Evolutionary conservation across 257 asterid species (phyloP), one percentile per base, ranked within the genome.

Genomic region (Solanum ossicruentum): DNA sequence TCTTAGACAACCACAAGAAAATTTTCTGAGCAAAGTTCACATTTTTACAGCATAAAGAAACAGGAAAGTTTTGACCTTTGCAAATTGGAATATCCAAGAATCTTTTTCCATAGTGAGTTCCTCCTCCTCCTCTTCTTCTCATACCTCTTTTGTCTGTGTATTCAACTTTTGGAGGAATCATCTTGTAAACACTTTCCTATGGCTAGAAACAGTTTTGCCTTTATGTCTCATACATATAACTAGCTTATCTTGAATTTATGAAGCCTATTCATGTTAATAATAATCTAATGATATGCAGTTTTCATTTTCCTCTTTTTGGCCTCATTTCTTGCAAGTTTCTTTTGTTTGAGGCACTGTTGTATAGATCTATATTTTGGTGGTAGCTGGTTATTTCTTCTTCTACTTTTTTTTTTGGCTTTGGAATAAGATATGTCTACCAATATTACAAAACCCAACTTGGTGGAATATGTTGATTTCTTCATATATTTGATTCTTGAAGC

Each of bases 61-160:
- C 56, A 84, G 83, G 73, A 83, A 81, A 26, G 72, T 61, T 82
- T 54, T 85, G 84, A 63, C 85, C 78, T 60, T 63, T 18, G 70
- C 52, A 16, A 80, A 80, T 84, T 88, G 92, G 94, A 95, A 95
- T 92, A 93, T 95, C 90, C 95, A 89, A 87, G 97, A 93, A 92
- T 93, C 97, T 92, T 88, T 86, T 45, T 77, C 69, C 73, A 84
- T 71, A 80, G 91, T 85, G 87, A 88, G 92, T 86, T 75, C 58
- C 89, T 90, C 81, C 84, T 84, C 73, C 61, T 85, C 15, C 2
- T 70, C 79, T 70, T 39, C 79, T 69, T 66, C 79, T 85, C 73
- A 69, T 83, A 78, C 32, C 81, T 75, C 88, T 85, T 84, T 63
- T 72, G 81, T 87, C 84, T 85, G 18, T 57, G 57, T 79, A 81